These are phyloP conservation scores for Poa pratensis DNA, from an alignment of 176 grass and related monocot species.

Conservation along the genomic window DNA sequence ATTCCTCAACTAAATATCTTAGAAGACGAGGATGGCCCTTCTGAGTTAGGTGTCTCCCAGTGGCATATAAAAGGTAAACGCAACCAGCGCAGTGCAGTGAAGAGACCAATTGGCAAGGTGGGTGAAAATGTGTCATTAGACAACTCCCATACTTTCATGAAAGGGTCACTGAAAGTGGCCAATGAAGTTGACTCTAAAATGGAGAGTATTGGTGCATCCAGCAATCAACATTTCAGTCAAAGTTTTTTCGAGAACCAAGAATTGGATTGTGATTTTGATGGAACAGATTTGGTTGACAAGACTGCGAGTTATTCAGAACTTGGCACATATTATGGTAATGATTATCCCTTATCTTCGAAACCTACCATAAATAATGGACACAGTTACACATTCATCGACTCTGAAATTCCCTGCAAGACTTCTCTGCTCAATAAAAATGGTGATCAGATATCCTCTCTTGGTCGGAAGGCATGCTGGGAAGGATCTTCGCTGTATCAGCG, in stretches of 20 bases:
- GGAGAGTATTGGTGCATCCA: constrained; percentile 39
- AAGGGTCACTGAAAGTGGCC: constrained; percentile 22
- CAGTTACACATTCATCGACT: constrained; percentile 38
- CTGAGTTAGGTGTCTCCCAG: constrained; percentile 59
- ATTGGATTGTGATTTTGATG: constrained; percentile 43
- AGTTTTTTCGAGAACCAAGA: constrained; percentile 56
- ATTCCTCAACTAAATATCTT: constrained; percentile 42
- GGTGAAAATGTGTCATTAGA: constrained; percentile 49
- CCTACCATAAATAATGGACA: constrained; percentile 40
- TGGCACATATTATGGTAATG: constrained; percentile 44
- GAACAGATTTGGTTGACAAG: constrained; percentile 43
- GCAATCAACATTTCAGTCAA: constrained; percentile 40
- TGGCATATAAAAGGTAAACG: constrained; percentile 92
- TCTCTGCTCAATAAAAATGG: constrained; percentile 37
- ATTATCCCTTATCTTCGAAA: constrained; percentile 43
- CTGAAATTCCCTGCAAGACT: constrained; percentile 50
- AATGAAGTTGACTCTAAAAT: constrained; percentile 38
- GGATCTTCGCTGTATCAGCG: constrained; percentile 46
- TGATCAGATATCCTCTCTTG: constrained; percentile 24
- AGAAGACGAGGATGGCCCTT: constrained; percentile 47
- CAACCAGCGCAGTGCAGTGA: constrained; percentile 62
- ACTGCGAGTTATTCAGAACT: constrained; percentile 29
- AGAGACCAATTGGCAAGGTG: constrained; percentile 39
- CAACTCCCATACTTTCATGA: constrained; percentile 48
- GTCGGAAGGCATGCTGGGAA: constrained; percentile 35